phyloP scores from a whole-genome alignment of 1,139 yeast species.

The Hyphopichia fennica region DNA sequence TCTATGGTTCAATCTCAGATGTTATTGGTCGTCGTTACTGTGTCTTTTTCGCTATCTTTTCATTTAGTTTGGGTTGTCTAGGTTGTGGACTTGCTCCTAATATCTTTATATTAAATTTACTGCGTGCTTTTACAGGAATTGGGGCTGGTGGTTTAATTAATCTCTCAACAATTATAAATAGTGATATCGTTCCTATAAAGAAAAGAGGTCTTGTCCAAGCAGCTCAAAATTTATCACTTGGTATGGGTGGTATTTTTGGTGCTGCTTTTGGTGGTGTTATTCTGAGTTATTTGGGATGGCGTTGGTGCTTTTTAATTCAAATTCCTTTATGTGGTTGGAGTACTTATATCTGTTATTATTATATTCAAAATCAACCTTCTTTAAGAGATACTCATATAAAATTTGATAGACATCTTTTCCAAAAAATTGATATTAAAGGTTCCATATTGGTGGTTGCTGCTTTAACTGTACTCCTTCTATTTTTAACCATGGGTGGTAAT shows the following conservation, averaged over 20 bases:
- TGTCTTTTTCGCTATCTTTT: slow-evolving; percentile 20
- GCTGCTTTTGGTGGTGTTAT: slow-evolving; percentile 27
- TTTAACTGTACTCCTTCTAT: slow-evolving; percentile 26
- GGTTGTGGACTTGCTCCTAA: slow-evolving; percentile 22
- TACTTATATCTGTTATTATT: slow-evolving; percentile 16
- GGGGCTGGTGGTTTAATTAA: slow-evolving; percentile 36
- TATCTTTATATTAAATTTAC: slow-evolving; percentile 15
- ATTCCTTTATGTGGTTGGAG: slow-evolving; percentile 17
- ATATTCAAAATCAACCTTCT: slow-evolving; percentile 16
- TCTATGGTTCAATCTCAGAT: slow-evolving; percentile 55
- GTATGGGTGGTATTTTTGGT: slow-evolving; percentile 25
- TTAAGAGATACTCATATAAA: slow-evolving; percentile 7
- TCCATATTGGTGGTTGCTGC: slow-evolving; percentile 20
- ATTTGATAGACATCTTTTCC: slow-evolving; percentile 6
- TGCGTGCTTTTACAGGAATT: slow-evolving; percentile 26
- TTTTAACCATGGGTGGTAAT: slow-evolving; percentile 26
- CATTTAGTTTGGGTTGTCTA: slow-evolving; percentile 29
- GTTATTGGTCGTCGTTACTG: slow-evolving; percentile 49
- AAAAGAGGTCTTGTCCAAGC: slow-evolving; percentile 30
- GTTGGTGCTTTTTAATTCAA: slow-evolving; percentile 28
- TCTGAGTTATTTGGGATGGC: slow-evolving; percentile 18
- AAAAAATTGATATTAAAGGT: slow-evolving; percentile 20
- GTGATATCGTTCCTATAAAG: slow-evolving; percentile 26
- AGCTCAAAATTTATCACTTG: slow-evolving; percentile 22
- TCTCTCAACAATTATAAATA: slow-evolving; percentile 27